Evolutionary conservation across 371 early-diverging fungal species (phyloP).

Genomic region (Apophysomyces ossiformis): DNA sequence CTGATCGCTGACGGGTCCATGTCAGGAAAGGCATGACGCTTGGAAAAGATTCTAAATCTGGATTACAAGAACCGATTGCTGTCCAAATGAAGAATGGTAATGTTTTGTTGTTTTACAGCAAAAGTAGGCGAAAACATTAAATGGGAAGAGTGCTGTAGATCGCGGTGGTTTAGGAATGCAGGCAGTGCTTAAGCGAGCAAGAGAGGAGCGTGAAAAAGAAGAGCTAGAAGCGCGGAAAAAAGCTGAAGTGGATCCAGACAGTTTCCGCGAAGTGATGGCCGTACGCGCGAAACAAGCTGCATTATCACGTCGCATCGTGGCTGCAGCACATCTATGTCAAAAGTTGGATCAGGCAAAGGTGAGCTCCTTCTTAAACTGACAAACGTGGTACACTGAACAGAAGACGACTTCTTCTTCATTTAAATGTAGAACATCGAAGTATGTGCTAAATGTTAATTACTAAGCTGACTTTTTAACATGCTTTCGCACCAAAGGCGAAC

Average conservation of each 20-base stretch:
- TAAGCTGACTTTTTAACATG: neutral
- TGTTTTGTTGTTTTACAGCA: too few species aligned
- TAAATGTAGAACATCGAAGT: constrained; percentile 24
- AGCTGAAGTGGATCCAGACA: constrained; percentile 37
- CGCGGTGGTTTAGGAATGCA: constrained; percentile 54
- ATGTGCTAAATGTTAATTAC: neutral
- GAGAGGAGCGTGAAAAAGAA: constrained; percentile 45
- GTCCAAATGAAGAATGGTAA: constrained; percentile 51
- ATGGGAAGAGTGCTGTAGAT: constrained; percentile 3
- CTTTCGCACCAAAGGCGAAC: constrained; percentile 14
- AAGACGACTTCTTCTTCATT: neutral
- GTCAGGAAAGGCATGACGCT: constrained; percentile 53
- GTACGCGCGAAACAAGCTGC: constrained; percentile 36
- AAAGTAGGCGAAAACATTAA: neutral
- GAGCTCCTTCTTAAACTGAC: neutral
- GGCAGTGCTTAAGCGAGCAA: constrained; percentile 34
- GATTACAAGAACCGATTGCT: constrained; percentile 49
- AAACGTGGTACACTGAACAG: neutral
- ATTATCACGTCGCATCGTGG: constrained; percentile 26
- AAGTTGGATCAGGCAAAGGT: constrained; percentile 47
- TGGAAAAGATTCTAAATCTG: constrained; percentile 33
- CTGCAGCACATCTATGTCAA: constrained; percentile 47
- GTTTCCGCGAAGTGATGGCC: constrained; percentile 42
- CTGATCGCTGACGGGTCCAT: neutral
- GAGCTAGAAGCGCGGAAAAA: constrained; percentile 32